Conservation (phyloP, 2,329 filamentous ascomycete genomes). For the Sclerotinia borealis region DNA sequence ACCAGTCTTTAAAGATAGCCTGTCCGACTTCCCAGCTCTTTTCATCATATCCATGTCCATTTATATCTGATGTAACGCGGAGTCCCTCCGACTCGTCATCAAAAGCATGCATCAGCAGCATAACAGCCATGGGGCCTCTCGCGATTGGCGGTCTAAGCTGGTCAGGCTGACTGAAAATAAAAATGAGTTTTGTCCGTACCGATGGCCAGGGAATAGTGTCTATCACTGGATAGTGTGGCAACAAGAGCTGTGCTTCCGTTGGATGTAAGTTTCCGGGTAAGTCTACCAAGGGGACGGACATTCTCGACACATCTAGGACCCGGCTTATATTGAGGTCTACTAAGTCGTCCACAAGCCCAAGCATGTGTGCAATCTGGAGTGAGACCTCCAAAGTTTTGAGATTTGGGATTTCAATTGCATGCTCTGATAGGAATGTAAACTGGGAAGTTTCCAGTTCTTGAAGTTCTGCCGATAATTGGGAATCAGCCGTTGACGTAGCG, state of each 20-base stretch:
- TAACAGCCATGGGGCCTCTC: constrained; percentile 15
- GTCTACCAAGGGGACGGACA: constrained; percentile 7
- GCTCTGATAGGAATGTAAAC: constrained; percentile 15
- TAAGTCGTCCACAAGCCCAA: constrained; percentile 11
- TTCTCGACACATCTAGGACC: not conserved
- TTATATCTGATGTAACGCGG: constrained; percentile 9
- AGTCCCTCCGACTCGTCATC: constrained; percentile 20
- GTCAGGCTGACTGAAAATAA: constrained; percentile 17
- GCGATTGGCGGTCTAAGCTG: constrained; percentile 13
- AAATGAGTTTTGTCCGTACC: constrained; percentile 18
- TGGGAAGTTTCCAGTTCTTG: constrained; percentile 18
- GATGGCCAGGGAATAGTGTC: constrained; percentile 19
- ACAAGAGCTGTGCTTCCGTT: constrained; percentile 13
- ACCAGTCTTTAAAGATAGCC: constrained; percentile 17
- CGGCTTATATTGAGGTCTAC: no score
- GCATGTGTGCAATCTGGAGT: constrained; percentile 13
- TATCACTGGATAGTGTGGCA: constrained; percentile 17
- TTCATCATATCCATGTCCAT: constrained; percentile 11
- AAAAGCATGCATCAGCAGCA: constrained; percentile 14
- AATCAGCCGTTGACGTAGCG: no score
- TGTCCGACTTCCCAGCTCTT: constrained; percentile 19
- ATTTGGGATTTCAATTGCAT: constrained; percentile 12
- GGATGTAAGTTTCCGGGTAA: constrained; percentile 15
- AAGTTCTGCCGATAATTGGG: constrained; percentile 11
- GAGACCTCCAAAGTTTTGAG: constrained; percentile 13